Percentiles rank a stretch among this genome's conserved stretches.
These are phyloP conservation scores for Iberis pinnata DNA, from an alignment of 345 rosid genomes.

Conservation along the genomic window DNA sequence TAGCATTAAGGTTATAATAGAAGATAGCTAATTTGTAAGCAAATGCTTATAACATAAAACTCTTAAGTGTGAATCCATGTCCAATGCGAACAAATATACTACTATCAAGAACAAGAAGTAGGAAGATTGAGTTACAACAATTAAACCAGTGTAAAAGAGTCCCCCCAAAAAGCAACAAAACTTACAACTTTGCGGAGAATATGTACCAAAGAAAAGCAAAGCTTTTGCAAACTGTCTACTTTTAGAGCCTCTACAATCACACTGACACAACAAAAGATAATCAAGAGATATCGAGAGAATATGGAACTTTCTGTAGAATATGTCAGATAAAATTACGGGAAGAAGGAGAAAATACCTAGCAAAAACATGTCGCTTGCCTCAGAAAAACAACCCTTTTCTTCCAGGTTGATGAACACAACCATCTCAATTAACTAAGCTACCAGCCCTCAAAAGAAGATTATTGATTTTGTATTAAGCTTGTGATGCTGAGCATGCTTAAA, in stretches of 20 bases:
- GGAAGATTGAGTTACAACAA: no score
- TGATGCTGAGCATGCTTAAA: no score
- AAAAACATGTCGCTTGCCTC: slow-evolving; percentile 72
- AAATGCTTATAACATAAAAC: not conserved
- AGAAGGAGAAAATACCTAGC: slow-evolving; percentile 39
- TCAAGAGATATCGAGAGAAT: slow-evolving; percentile 5
- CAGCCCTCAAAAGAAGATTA: no score
- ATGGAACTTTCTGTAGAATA: slow-evolving; percentile 11
- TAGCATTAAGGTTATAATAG: no score
- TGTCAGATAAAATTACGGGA: not conserved
- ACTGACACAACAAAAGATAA: slow-evolving; percentile 32
- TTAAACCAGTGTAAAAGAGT: no score
- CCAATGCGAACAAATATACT: not conserved
- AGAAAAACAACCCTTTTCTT: no score
- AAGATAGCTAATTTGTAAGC: no score
- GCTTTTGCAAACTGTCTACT: slow-evolving; percentile 92
- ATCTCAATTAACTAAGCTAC: no score
- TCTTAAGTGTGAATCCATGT: no score
- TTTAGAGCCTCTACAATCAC: slow-evolving; percentile 96
- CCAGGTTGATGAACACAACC: slow-evolving; percentile 64
- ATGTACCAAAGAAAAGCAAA: slow-evolving; percentile 94
- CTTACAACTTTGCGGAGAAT: slow-evolving; percentile 97
- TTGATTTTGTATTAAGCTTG: no score
- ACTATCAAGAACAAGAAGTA: not conserved
- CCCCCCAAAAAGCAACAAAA: slow-evolving; percentile 4